Evolutionary conservation across 148 eudicot genomes (phyloP).

Genomic region (Amaranthus cruentus): DNA sequence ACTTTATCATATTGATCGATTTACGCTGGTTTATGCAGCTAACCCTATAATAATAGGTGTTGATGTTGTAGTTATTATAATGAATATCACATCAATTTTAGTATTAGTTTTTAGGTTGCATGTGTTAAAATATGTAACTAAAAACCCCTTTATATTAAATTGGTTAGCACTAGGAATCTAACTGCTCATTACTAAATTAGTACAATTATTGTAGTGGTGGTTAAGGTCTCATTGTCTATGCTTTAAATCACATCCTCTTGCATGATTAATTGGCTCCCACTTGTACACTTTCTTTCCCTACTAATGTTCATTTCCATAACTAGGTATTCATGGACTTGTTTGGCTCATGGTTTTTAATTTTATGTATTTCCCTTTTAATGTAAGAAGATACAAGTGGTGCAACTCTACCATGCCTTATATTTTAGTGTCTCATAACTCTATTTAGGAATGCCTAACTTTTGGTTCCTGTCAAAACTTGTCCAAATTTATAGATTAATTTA

Average conservation of each 20-base stretch:
- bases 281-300: neutral
- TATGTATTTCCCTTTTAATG: slow-evolving; percentile 2
- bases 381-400: neutral
- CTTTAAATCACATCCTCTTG: neutral
- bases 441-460: slow-evolving; percentile 13
- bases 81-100: no score
- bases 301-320: neutral
- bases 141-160: neutral
- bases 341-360: slow-evolving; percentile 11
- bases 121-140: neutral
- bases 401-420: neutral
- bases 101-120: no score
- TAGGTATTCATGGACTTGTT: neutral
- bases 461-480: slow-evolving; percentile 14
- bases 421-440: neutral
- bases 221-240: neutral
- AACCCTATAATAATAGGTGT: no score
- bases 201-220: neutral
- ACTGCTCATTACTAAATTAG: neutral
- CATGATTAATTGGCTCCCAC: neutral
- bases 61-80: no score
- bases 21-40: no score
- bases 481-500: neutral
- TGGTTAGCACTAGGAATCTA: neutral
- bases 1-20: no score